Conservation (phyloP, 2,329 filamentous ascomycete genomes). For the Talaromyces sp. region DNA sequence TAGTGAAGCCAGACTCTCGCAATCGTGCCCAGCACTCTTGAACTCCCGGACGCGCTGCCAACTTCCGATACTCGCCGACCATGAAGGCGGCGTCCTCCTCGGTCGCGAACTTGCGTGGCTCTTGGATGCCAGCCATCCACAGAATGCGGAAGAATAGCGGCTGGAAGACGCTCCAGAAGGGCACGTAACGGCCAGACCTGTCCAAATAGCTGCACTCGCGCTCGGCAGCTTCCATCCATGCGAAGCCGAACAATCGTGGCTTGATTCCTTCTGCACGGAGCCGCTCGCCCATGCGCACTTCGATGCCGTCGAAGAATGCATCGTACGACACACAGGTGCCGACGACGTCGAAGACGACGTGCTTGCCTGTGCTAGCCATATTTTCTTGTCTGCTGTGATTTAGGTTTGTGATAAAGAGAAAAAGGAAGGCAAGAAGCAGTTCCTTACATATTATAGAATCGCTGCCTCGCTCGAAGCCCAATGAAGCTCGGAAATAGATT, state of each 20-base stretch:
- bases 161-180: slow-evolving; percentile 43
- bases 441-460: too few relatives aligned
- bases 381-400: neutral
- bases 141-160: slow-evolving; percentile 48
- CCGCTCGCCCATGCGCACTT: slow-evolving; percentile 21
- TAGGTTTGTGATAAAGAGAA: neutral
- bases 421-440: neutral
- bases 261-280: slow-evolving; percentile 37
- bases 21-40: neutral
- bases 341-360: slow-evolving; percentile 55
- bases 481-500: too few relatives aligned
- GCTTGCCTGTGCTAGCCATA: slow-evolving; percentile 30
- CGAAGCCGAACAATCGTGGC: slow-evolving; percentile 43
- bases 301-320: slow-evolving; percentile 26
- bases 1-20: neutral
- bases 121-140: slow-evolving; percentile 40
- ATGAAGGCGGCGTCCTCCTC: slow-evolving; percentile 48
- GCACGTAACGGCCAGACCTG: slow-evolving; percentile 42
- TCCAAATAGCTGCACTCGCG: slow-evolving; percentile 49
- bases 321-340: slow-evolving; percentile 49
- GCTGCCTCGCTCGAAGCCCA: neutral
- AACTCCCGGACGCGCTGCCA: neutral
- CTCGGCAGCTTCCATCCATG: slow-evolving; percentile 48
- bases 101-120: slow-evolving; percentile 41
- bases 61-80: slow-evolving; percentile 35